Base-by-base conservation (phyloP, 192 early-diverging fungal genomes). In the Funneliformis geosporum region DNA sequence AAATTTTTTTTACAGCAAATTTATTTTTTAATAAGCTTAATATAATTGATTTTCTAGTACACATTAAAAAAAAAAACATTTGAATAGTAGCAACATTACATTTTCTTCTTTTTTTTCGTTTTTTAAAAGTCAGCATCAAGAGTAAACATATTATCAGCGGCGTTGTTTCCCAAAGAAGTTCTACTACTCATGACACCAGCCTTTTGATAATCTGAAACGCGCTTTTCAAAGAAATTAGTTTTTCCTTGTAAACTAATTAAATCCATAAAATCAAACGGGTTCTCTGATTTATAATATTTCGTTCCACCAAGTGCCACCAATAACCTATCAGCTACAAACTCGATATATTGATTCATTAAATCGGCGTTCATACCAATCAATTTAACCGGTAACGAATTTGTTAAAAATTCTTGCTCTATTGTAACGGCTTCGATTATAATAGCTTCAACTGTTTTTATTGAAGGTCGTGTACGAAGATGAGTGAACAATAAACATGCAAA, bases 201-300 rank as follows among this genome's bases (percentile, higher is more conserved):
- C 87, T 95, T 96, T 86, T 97, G 95, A 86, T 98, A 98, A 80
- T 97, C 96, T 40, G 94, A 96, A 27, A 97, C 95, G 82, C 92
- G 93, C 89, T 98, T 97, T 86, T 98, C 97, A 79, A 98, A 98
- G 84, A 98, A 98, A 88, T 98, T 98, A 72, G 97, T 98, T 89
- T 99, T 99, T 81, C 96, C 97, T 86, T 99, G 96, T 80, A 99
- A 88, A 27, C 95, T 96, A 84, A 98, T 98, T 86, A 99, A 86
- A 83, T 98, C 97, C 97, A 99, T 99, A 83, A 98, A 99, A 83
- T 99, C 97, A 80, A 99, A 99, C 60, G 97, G 97, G 82, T 99
- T 99, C 79, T 91, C 84, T 5, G 86, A 89, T 18, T 92, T 90
- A 90, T 94, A 99, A 80, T 90, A 80, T 88, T 99, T 99, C 42